These are phyloP conservation scores for Micractinium sp. DNA, from an alignment of 139 green algal species.

Conservation along the genomic window DNA sequence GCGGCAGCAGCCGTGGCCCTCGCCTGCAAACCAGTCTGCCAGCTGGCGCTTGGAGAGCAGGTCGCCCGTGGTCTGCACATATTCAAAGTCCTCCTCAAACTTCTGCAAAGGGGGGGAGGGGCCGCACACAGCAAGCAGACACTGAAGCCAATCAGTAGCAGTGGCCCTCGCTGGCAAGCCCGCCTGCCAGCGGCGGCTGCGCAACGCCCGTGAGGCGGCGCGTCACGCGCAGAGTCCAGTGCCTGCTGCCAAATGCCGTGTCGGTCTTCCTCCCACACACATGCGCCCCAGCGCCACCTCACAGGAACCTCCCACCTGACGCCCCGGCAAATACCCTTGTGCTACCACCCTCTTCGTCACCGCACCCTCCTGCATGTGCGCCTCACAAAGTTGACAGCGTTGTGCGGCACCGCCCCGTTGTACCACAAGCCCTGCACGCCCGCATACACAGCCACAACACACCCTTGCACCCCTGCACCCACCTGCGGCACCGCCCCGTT, in stretches of 20 bases:
- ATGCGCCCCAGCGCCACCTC: too few species aligned
- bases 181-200: too few species aligned
- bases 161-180: too few species aligned
- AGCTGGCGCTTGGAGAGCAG: background rate
- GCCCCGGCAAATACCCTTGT: too few species aligned
- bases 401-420: background rate
- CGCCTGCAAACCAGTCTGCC: background rate
- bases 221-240: too few species aligned
- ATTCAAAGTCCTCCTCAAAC: constrained; percentile 5
- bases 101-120: background rate
- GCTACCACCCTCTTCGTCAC: too few species aligned
- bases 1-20: background rate
- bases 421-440: background rate
- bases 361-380: too few species aligned
- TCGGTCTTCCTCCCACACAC: too few species aligned
- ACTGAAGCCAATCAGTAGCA: too few species aligned
- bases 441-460: background rate
- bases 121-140: background rate
- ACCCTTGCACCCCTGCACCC: background rate
- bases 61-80: constrained; percentile 10
- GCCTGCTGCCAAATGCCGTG: too few species aligned
- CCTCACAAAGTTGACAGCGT: background rate
- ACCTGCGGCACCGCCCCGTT: background rate
- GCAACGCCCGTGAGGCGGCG: too few species aligned
- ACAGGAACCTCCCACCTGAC: too few species aligned